Evolutionary conservation across 2,329 filamentous ascomycete species (phyloP).

Genomic region (Hirsutella thompsonii): DNA sequence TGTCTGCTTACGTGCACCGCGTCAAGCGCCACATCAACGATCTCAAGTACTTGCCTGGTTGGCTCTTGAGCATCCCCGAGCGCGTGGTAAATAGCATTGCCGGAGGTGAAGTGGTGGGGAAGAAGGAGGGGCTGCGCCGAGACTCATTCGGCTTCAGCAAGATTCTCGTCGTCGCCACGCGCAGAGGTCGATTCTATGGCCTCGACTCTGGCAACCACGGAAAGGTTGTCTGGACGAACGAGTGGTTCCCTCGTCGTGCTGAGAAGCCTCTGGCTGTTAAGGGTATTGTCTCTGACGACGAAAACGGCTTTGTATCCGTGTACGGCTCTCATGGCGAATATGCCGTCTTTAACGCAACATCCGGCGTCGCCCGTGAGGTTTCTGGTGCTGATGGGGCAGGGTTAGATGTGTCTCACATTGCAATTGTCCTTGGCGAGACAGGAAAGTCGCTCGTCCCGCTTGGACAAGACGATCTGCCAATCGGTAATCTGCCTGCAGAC

Average conservation of each 20-base stretch:
- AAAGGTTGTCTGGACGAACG: conserved; percentile 60
- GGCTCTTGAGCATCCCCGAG: conserved; percentile 54
- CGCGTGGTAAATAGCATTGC: conserved; percentile 54
- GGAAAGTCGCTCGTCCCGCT: conserved; percentile 43
- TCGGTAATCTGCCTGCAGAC: conserved; percentile 30
- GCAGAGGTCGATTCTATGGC: conserved; percentile 65
- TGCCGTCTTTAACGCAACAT: conserved; percentile 39
- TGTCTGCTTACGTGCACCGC: conserved; percentile 78
- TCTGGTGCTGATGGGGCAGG: conserved; percentile 4
- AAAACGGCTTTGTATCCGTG: conserved; percentile 40
- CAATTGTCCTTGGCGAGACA: conserved; percentile 36
- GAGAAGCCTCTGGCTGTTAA: conserved; percentile 52
- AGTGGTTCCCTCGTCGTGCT: conserved; percentile 43
- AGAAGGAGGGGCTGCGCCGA: conserved; percentile 36
- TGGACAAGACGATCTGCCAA: conserved; percentile 30
- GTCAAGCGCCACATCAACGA: conserved; percentile 72
- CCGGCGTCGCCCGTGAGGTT: conserved; percentile 37
- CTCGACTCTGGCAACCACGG: conserved; percentile 67
- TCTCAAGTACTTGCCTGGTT: conserved; percentile 62
- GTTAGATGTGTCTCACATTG: conserved; percentile 24
- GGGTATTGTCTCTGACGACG: conserved; percentile 50
- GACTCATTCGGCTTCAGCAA: conserved; percentile 87
- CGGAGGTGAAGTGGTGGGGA: conserved; percentile 35
- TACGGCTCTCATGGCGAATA: conserved; percentile 49
- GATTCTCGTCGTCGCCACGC: conserved; percentile 66